Percentiles rank a stretch among this genome's conserved stretches.
Evolutionary conservation across 768 basidiomycete genomes (phyloP).

Genomic region (Rhizopogon roseolus): DNA sequence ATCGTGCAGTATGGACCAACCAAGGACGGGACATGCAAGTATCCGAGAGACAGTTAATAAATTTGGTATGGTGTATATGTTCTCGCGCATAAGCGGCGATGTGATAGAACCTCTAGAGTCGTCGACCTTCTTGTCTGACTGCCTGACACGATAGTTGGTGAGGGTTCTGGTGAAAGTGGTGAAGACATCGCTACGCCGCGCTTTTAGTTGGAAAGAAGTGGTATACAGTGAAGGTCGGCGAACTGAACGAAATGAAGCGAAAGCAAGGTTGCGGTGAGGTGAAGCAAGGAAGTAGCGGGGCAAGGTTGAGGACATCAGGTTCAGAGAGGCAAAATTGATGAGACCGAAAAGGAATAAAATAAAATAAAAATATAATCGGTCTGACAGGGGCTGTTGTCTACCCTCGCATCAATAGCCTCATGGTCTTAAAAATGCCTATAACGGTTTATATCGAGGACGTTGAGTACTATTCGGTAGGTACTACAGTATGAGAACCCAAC

Average conservation of each 20-base stretch:
- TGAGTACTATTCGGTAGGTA: too few relatives aligned
- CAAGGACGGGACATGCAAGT: slow-evolving; percentile 84
- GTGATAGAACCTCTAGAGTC: slow-evolving; percentile 3
- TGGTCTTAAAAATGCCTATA: too few relatives aligned
- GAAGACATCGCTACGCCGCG: background rate
- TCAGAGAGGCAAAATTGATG: background rate
- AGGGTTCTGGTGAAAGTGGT: background rate
- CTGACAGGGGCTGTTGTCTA: background rate
- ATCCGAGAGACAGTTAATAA: slow-evolving; percentile 85
- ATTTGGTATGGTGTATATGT: slow-evolving; percentile 95
- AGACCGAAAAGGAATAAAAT: background rate
- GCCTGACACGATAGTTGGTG: background rate
- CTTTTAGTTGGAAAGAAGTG: background rate
- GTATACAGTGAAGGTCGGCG: too few relatives aligned
- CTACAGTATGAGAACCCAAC: too few relatives aligned
- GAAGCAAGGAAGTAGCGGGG: background rate
- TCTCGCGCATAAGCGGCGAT: slow-evolving; percentile 55
- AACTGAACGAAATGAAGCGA: background rate
- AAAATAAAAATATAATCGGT: too few relatives aligned
- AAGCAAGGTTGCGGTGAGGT: background rate
- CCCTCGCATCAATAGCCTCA: too few relatives aligned
- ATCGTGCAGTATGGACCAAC: slow-evolving; percentile 80
- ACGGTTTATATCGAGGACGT: too few relatives aligned
- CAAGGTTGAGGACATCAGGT: background rate
- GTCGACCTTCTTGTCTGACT: slow-evolving; percentile 4